Percentiles rank a stretch among this genome's conserved stretches.
Conservation (phyloP, 805 yeast genomes). For the Wickerhamiella siamensis region DNA sequence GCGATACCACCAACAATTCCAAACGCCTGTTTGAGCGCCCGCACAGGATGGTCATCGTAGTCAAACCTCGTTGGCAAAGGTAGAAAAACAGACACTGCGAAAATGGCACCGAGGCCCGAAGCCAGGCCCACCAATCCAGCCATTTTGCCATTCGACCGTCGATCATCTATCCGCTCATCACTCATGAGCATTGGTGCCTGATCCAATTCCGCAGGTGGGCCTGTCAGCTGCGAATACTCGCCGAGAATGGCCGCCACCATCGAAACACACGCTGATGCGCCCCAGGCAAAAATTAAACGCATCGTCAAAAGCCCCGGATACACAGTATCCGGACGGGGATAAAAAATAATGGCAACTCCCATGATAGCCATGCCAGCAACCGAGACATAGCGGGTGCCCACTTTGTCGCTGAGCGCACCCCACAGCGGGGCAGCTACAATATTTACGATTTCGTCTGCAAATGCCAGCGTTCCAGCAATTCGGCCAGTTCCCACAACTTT, state of each 20-base stretch:
- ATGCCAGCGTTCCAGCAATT: constrained; percentile 36
- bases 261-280: constrained; percentile 40
- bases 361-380: constrained; percentile 34
- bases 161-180: constrained; percentile 1
- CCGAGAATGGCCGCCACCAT: constrained; percentile 49
- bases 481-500: constrained; percentile 25
- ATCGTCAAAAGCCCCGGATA: constrained; percentile 38
- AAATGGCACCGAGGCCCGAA: constrained; percentile 55
- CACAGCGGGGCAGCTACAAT: constrained; percentile 43
- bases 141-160: constrained; percentile 36
- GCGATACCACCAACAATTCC: constrained; percentile 22
- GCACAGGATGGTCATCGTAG: constrained; percentile 27
- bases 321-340: constrained; percentile 33
- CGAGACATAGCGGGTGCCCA: constrained; percentile 45
- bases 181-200: neutral
- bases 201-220: neutral
- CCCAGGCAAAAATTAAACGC: constrained; percentile 46
- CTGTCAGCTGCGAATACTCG: constrained; percentile 23
- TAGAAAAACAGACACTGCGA: constrained; percentile 40
- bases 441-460: constrained; percentile 45
- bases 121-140: constrained; percentile 48
- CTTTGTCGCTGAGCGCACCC: constrained; percentile 48
- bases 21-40: constrained; percentile 35
- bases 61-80: constrained; percentile 43
- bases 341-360: constrained; percentile 35